These are phyloP conservation scores for Coemansia sp. DNA, from an alignment of 192 early-diverging fungal species.

Conservation along the genomic window DNA sequence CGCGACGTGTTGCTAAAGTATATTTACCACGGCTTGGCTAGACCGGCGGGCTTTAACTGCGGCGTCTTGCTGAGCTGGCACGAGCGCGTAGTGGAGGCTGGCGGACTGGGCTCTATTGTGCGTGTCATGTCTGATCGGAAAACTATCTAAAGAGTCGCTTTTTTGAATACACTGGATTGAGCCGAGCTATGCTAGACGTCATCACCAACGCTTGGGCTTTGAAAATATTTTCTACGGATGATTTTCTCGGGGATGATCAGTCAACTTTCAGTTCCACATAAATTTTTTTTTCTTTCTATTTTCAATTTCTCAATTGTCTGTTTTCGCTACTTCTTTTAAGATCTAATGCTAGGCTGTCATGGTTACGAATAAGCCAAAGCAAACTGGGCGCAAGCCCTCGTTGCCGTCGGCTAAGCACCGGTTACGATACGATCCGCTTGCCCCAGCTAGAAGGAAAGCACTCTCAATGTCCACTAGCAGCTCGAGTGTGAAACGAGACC, in stretches of 20 bases:
- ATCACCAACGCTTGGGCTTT: neutral
- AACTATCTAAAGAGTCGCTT: conserved; percentile 55
- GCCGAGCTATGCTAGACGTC: conserved; percentile 1
- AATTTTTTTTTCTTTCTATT: conserved; percentile 1
- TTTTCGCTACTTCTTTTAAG: neutral
- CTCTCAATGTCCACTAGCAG: neutral
- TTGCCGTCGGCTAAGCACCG: conserved; percentile 3
- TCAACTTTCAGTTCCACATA: neutral
- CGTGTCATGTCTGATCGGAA: conserved; percentile 88
- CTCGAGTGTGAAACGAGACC: neutral
- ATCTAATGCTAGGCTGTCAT: neutral
- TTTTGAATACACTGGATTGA: neutral
- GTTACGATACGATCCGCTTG: neutral
- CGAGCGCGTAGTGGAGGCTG: conserved; percentile 90
- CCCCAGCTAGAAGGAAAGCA: neutral
- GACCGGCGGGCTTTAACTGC: conserved; percentile 80
- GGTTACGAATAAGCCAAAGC: conserved; percentile 4
- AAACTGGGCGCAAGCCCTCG: neutral
- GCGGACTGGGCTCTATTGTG: conserved; percentile 85
- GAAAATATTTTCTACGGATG: neutral
- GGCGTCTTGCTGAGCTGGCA: conserved; percentile 88
- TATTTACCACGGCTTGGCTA: conserved; percentile 86
- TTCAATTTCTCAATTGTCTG: neutral
- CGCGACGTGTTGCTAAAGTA: conserved; percentile 88
- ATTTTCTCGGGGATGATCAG: neutral